These are phyloP conservation scores for Excoecaria agallocha DNA, from an alignment of 345 rosid genomes.

Conservation along the genomic window DNA sequence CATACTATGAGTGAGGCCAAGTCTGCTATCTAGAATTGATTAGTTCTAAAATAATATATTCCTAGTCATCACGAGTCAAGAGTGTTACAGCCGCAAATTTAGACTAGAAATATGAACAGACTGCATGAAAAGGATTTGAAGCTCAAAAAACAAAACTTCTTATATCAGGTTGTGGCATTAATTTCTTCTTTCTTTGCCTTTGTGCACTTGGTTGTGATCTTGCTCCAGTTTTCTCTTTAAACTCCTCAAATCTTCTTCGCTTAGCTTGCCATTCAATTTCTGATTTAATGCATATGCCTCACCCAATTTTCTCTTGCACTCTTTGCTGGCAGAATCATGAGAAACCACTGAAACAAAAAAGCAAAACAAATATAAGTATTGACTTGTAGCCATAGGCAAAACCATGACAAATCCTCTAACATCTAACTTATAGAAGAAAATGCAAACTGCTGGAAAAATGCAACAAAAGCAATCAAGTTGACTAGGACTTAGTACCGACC, in stretches of 20 bases:
- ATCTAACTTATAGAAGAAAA: not conserved
- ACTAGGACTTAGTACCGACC: conserved; percentile 38
- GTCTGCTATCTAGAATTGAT: not conserved
- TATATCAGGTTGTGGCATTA: not conserved
- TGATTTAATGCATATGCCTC: conserved; percentile 73
- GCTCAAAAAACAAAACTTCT: not conserved
- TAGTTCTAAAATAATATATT: too few relatives aligned
- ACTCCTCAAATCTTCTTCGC: conserved; percentile 50
- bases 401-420: not conserved
- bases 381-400: not conserved
- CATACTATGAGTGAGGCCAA: not conserved
- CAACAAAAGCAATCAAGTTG: not conserved
- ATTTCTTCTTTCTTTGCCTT: conserved; percentile 41
- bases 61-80: not conserved
- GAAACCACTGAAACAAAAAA: conserved; percentile 56
- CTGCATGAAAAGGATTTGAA: not conserved
- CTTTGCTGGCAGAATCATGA: conserved; percentile 88
- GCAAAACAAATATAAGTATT: not conserved
- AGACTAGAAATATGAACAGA: too few relatives aligned
- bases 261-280: conserved; percentile 49
- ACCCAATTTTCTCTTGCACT: conserved; percentile 69
- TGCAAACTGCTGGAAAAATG: not conserved
- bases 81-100: not conserved
- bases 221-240: conserved; percentile 58
- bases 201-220: conserved; percentile 36